Evolutionary conservation across 257 asterid species (phyloP), one percentile per base, ranked within the genome.

Genomic region (Lycium barbarum): DNA sequence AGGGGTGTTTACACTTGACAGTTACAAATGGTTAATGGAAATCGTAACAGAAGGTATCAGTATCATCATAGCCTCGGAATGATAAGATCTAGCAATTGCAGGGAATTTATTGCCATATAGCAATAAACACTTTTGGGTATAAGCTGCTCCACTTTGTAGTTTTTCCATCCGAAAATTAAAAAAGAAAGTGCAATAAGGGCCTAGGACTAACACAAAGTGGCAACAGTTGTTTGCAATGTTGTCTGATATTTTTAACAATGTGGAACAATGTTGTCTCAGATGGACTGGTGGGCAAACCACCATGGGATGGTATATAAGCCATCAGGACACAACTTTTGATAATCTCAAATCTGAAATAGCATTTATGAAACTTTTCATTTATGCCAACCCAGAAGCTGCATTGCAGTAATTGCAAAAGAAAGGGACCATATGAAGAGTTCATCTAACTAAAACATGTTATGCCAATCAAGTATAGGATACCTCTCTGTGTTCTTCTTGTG

Each of bases 401-500:
- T 26, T 0, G 47, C 2, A 7, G 40, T 76, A 76, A 76, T 53
- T 79, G 54, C 33, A 15, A 58, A 82, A 85, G 6, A 54, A 55
- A 67, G 40, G 33, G 33, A 17, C 5, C 62, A 78, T 51, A 67
- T 17, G 68, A 79, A 61, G 72, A 2, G 43, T 47, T 26, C 80
- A 55, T 63, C 82, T 14, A 78, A 62, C 72, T 67, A 22, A 79
- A 82, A 54, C 79, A 78, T 40, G 49, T 53, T n/a, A 66, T 81
- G 51, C 35, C 66, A 51, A 71, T 22, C 81, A 57, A 45, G 47
- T 7, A 83, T 5, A 86, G 83, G 92, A 63, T 88, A 97, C 99
- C 92, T 97, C 99, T 93, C 98, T 92, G 57, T 97, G 99, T 86
- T 97, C 99, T 91, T 95, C 99, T 82, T 95, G 98, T 14, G 90